phyloP scores from a whole-genome alignment of 2,329 filamentous ascomycete species.

The Penicillium brasilianum region DNA sequence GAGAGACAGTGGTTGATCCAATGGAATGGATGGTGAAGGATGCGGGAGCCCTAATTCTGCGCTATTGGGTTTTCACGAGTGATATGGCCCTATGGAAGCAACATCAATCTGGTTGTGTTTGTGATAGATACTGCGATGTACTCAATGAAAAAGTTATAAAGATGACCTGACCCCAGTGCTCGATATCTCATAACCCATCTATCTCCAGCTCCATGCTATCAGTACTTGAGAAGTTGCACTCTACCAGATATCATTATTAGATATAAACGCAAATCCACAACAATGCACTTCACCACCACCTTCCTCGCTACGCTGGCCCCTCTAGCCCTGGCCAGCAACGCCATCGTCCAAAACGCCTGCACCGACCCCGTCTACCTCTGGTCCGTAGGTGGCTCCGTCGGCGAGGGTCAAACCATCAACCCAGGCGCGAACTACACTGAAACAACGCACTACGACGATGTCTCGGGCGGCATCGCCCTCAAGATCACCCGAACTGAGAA shows the following conservation, averaged over 20 bases:
- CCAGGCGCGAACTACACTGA: slow-evolving; percentile 44
- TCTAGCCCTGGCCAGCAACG: slow-evolving; percentile 38
- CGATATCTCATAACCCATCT: neutral
- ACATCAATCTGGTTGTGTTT: neutral
- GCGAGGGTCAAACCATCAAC: slow-evolving; percentile 37
- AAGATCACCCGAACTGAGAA: slow-evolving; percentile 47
- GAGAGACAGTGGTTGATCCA: neutral
- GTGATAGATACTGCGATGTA: too few species aligned
- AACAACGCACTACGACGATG: slow-evolving; percentile 40
- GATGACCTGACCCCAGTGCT: neutral
- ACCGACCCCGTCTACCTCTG: slow-evolving; percentile 44
- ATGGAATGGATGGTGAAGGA: neutral
- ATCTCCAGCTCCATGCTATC: neutral
- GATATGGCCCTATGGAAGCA: neutral
- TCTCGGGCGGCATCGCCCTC: slow-evolving; percentile 49
- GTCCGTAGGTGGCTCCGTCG: slow-evolving; percentile 43
- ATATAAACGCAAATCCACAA: neutral
- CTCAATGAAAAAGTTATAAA: neutral
- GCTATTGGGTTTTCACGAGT: neutral
- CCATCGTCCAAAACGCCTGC: slow-evolving; percentile 48
- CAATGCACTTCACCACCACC: slow-evolving; percentile 42
- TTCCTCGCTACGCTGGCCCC: slow-evolving; percentile 39
- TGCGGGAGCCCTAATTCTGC: neutral
- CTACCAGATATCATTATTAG: neutral
- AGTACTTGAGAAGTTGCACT: neutral